These are phyloP conservation scores for Chimonanthus praecox DNA, from an alignment of 164 flowering plant species.

Conservation along the genomic window DNA sequence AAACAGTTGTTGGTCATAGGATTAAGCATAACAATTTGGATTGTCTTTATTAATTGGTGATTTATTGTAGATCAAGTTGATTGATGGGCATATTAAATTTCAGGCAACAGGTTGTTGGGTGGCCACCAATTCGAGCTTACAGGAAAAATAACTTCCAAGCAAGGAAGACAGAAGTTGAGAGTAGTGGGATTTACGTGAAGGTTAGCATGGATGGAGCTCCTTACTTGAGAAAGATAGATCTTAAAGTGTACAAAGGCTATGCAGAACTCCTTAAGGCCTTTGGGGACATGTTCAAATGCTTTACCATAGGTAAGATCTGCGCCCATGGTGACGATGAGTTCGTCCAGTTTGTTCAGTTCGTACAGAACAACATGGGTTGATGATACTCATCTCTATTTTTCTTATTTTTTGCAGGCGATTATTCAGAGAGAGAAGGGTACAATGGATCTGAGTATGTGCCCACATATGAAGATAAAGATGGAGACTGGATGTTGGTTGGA, in stretches of 20 bases:
- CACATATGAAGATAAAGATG: constrained; percentile 91
- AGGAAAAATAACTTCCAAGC: constrained; percentile 47
- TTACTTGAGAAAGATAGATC: constrained; percentile 74
- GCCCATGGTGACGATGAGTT: neutral
- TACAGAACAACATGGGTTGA: neutral
- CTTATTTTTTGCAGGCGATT: constrained; percentile 29
- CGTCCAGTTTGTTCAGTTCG: too few relatives aligned
- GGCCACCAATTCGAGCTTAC: constrained; percentile 78
- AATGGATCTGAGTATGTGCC: constrained; percentile 72
- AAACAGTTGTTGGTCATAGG: neutral
- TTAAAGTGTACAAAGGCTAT: constrained; percentile 55
- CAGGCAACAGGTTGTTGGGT: constrained; percentile 78
- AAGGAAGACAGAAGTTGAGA: constrained; percentile 46
- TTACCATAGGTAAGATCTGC: constrained; percentile 40
- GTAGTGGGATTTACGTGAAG: constrained; percentile 54
- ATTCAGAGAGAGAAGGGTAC: constrained; percentile 66
- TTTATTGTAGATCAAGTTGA: neutral
- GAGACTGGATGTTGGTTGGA: constrained; percentile 94
- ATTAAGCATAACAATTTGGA: neutral
- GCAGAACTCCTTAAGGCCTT: constrained; percentile 56
- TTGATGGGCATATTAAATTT: neutral
- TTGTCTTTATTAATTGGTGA: neutral
- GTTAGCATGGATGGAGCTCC: constrained; percentile 98
- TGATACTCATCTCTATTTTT: neutral
- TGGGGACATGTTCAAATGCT: constrained; percentile 66